Conservation (phyloP, 805 yeast genomes). For the Wickerhamomyces xylosicus region DNA sequence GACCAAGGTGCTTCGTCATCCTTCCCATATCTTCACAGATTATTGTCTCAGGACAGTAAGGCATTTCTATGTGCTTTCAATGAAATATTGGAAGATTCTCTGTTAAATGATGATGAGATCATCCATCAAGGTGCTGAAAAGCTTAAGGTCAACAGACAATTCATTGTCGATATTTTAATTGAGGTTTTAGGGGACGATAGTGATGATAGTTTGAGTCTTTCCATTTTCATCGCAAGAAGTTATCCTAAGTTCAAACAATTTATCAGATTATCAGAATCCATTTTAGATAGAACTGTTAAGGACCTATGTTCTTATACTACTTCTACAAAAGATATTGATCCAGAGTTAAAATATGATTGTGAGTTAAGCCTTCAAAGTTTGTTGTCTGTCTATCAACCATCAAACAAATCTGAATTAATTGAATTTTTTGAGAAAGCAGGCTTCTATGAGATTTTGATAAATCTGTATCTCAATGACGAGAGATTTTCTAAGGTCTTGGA, state of each 20-base stretch:
- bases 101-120: conserved; percentile 51
- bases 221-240: conserved; percentile 71
- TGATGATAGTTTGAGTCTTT: conserved; percentile 27
- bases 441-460: conserved; percentile 48
- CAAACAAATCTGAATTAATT: conserved; percentile 37
- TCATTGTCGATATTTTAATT: conserved; percentile 60
- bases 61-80: conserved; percentile 58
- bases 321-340: conserved; percentile 12
- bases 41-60: conserved; percentile 47
- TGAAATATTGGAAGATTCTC: conserved; percentile 75
- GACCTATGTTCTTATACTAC: conserved; percentile 33
- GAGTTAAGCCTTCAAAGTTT: conserved; percentile 71
- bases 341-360: conserved; percentile 38
- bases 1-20: conserved; percentile 27
- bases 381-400: conserved; percentile 55
- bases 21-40: conserved; percentile 58
- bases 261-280: conserved; percentile 55
- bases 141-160: conserved; percentile 54
- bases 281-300: conserved; percentile 36
- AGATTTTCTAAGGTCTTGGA: conserved; percentile 42
- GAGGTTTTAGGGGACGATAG: conserved; percentile 35
- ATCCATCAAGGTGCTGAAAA: conserved; percentile 14
- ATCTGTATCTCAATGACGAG: conserved; percentile 44
- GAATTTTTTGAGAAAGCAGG: conserved; percentile 41
- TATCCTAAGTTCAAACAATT: conserved; percentile 82